A percentile compares a stretch with the other conserved stretches of the same genome.
These are phyloP conservation scores for Russula brevipes DNA, from an alignment of 768 basidiomycete species.

Conservation along the genomic window DNA sequence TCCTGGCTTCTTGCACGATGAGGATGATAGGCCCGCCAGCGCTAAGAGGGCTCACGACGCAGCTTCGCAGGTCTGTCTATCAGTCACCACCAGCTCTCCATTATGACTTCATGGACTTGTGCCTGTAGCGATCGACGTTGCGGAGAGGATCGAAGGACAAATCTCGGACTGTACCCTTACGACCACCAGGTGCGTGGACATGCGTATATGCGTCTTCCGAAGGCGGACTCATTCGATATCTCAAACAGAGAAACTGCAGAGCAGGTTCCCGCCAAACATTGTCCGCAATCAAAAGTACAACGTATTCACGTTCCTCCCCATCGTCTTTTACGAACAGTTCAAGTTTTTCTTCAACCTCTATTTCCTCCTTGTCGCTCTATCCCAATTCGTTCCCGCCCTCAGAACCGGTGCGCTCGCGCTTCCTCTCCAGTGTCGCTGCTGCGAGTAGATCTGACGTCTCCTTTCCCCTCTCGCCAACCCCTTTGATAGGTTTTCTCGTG, in stretches of 20 bases:
- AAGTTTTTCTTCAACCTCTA: slow-evolving; percentile 99
- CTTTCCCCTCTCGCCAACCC: background rate
- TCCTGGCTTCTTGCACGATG: slow-evolving; percentile 37
- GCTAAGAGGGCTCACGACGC: slow-evolving; percentile 17
- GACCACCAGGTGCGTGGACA: slow-evolving; percentile 51
- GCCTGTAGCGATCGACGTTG: slow-evolving; percentile 30
- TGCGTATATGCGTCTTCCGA: background rate
- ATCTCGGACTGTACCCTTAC: slow-evolving; percentile 73
- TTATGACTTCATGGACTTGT: slow-evolving; percentile 32
- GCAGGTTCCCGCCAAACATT: slow-evolving; percentile 76
- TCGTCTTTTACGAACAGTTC: slow-evolving; percentile 98
- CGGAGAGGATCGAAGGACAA: slow-evolving; percentile 49
- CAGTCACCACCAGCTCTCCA: background rate
- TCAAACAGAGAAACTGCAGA: slow-evolving; percentile 61
- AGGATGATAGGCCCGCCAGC: slow-evolving; percentile 30
- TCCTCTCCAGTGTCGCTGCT: slow-evolving; percentile 55
- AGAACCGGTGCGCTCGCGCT: slow-evolving; percentile 69
- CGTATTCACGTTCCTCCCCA: slow-evolving; percentile 90
- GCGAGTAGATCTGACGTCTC: background rate
- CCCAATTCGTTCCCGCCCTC: slow-evolving; percentile 92
- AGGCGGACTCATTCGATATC: slow-evolving; percentile 28
- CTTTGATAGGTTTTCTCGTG: slow-evolving; percentile 71
- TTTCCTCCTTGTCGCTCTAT: slow-evolving; percentile 93
- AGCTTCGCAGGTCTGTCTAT: slow-evolving; percentile 28
- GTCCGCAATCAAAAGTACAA: slow-evolving; percentile 99